Base-by-base conservation (phyloP, 2,329 filamentous ascomycete genomes). In the Phialophora tarda region DNA sequence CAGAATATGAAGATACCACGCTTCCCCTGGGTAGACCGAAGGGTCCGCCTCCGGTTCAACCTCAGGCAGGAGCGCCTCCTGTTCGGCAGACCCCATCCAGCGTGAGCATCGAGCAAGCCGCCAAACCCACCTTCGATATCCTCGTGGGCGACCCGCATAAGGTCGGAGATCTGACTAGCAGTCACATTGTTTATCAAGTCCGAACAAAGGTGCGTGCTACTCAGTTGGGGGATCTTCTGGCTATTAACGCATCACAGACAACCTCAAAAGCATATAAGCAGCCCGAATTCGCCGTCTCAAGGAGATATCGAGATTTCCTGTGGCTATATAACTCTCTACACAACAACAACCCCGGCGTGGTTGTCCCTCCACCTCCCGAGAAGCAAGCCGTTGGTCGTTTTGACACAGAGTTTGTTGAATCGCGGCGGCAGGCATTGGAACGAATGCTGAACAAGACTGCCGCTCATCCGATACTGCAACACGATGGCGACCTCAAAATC, bases 371-470 rank as follows among this genome's bases (percentile, higher is more conserved):
- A 7, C 95, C 95, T 0, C 95, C 95, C 0, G 95, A 99, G 81
- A 99, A 99, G 82, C 95, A 99, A 81, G 93, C 94, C 7, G 91
- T 99, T 63, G 94, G 94, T 67, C 89, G 95, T 47, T 99, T 99
- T 76, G 94, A 99, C 79, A 91, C 88, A 72, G 96, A 97, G 78
- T 99, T 99, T 79, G 93, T 99, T 69, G 95, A 99, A 79, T 92
- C 91, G 51, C 86, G 95, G 74, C 87, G 95, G 73, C 91, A 93
- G 68, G 95, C 95, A 14, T 82, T 99, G 65, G 95, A 99, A 80
- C 92, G 95, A 77, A 99, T 99, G 95, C 83, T 97, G 62, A 98
- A 97, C 85, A 98, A 97, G 83, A 95, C 89, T 67, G 92, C 94
- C 2, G 87, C 88, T 11, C 95, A 99, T 77, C 90, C 92, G 7